A percentile compares a stretch with the other conserved stretches of the same genome.
phyloP scores from a whole-genome alignment of 75 land plant genomes.

The Adiantum capillusveneris region DNA sequence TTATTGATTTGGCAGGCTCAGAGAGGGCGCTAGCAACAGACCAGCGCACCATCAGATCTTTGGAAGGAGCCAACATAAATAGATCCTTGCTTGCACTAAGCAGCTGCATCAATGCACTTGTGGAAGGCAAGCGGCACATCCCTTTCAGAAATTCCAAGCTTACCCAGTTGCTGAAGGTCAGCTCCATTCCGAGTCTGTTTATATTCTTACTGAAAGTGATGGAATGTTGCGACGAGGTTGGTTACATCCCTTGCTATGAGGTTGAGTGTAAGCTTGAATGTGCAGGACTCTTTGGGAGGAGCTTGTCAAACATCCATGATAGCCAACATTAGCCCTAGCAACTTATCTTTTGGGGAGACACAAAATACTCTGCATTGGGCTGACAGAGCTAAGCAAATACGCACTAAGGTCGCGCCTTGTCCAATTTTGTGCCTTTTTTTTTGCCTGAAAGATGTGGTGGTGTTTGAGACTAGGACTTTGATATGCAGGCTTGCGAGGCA shows the following conservation, averaged over 20 bases:
- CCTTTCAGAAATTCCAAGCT: constrained; percentile 28
- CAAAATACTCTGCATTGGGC: constrained; percentile 29
- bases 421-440: not conserved
- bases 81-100: constrained; percentile 20
- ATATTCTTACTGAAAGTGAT: not conserved
- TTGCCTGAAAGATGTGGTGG: no score
- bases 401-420: constrained; percentile 12
- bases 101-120: constrained; percentile 25
- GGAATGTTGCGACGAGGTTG: no score
- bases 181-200: no score
- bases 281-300: constrained; percentile 29
- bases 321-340: constrained; percentile 17
- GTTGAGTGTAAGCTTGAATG: not conserved
- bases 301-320: constrained; percentile 23
- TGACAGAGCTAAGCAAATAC: constrained; percentile 23
- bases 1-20: constrained; percentile 27
- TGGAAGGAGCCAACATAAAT: constrained; percentile 28
- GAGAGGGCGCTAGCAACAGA: constrained; percentile 27
- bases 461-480: no score
- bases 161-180: constrained; percentile 24
- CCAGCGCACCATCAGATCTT: constrained; percentile 14
- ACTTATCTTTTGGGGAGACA: constrained; percentile 16
- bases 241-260: not conserved
- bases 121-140: constrained; percentile 20
- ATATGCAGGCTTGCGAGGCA: constrained; percentile 7